phyloP scores from a whole-genome alignment of 2,329 filamentous ascomycete genomes.

The Botrytis porri region DNA sequence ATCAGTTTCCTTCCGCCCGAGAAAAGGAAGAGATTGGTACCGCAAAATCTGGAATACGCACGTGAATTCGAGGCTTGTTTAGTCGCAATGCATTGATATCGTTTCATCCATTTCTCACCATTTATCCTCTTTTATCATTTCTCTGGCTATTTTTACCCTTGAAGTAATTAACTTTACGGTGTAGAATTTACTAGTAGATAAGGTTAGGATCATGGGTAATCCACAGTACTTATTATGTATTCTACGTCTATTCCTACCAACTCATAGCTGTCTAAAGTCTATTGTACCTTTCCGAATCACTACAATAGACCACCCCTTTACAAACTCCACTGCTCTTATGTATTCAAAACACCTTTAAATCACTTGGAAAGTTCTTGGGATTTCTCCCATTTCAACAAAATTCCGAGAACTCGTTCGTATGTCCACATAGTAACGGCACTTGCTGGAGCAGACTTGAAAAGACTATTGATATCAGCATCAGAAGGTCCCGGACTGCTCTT shows the following conservation, averaged over 20 bases:
- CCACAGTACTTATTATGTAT: neutral
- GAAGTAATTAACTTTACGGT: neutral
- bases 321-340: neutral
- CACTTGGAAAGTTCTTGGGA: neutral
- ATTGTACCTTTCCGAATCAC: neutral
- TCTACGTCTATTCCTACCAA: neutral
- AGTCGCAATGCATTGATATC: neutral
- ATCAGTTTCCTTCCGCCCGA: constrained; percentile 8
- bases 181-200: neutral
- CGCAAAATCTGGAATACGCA: neutral
- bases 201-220: neutral
- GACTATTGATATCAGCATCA: constrained; percentile 40
- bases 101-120: constrained; percentile 1
- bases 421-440: constrained; percentile 77
- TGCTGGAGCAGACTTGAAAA: constrained; percentile 87
- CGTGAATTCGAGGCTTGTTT: neutral
- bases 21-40: neutral
- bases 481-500: neutral
- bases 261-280: neutral
- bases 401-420: constrained; percentile 59
- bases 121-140: neutral
- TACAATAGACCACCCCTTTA: neutral
- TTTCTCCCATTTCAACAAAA: constrained; percentile 32
- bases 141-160: neutral
- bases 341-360: neutral